Base-by-base conservation (phyloP, 2,329 filamentous ascomycete genomes). In the Colletotrichum filicis region DNA sequence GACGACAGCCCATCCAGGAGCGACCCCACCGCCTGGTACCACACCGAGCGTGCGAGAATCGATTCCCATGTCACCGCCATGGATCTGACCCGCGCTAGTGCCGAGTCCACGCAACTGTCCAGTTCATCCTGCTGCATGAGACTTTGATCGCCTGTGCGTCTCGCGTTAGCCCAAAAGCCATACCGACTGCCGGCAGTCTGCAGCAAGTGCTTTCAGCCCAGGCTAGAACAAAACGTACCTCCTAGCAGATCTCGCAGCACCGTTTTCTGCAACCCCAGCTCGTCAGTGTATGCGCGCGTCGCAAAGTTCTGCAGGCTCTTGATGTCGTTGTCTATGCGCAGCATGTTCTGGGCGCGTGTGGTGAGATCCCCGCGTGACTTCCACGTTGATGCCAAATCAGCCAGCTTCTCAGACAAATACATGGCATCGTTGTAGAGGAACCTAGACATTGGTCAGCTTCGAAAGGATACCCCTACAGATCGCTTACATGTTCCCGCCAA, bases 351-450 rank as follows among this genome's bases (percentile, higher is more conserved):
- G 1, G 89, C 88, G 12, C 87, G 83, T 2, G 83, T 78, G 2
- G 84, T 83, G 7, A 92, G 78, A 74, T 91, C 88, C 6, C 85
- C 82, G 2, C 90, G 86, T 24, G 82, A 77, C 76, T 88, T 88
- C 90, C 90, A 92, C 1, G 80, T 76, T 2, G 80, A 78, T 0
- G 84, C 80, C 68, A 91, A 86, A 1, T 86, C 85, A 3, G 83
- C 80, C 7, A 93, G 81, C 63, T 84, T 85, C 77, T 92, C 90
- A 1, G 90, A 87, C 8, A 93, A 82, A 78, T 92, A 92, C 76
- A 87, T 88, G 49, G 90, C 87, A 77, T 93, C 92, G 73, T 93
- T 93, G 77, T 93, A 93, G 5, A 93, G 83, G 75, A 87, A 91
- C 89, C 89, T 91, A 30, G n/a, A 9, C 55, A 9, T 12, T 46